Percentiles rank a stretch among this genome's conserved stretches.
Conservation (phyloP, 257 asterid species). For the Solanum gracilifrons region DNA sequence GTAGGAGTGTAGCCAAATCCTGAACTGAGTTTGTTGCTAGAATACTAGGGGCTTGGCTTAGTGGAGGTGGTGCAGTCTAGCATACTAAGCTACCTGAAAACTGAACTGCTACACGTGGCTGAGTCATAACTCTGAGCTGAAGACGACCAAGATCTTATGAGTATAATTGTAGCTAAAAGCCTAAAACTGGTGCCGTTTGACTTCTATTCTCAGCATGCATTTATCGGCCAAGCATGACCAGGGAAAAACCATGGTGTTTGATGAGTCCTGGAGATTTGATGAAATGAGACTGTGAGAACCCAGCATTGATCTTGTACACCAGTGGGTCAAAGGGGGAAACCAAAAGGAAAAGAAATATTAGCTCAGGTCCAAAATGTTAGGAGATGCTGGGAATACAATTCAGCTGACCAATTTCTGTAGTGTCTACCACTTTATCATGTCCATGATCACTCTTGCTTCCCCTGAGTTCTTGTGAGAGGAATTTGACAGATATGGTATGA, state of each 20-base stretch:
- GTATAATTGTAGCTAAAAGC: conserved; percentile 44
- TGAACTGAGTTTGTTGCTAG: conserved; percentile 79
- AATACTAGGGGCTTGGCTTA: conserved; percentile 68
- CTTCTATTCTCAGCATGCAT: conserved; percentile 18
- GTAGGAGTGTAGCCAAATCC: conserved; percentile 84
- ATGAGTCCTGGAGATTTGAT: not conserved
- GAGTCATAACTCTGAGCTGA: not conserved
- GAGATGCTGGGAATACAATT: conserved; percentile 70
- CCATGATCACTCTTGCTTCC: conserved; percentile 13
- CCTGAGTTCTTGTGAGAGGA: conserved; percentile 39
- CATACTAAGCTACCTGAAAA: conserved; percentile 85
- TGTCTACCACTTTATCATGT: conserved; percentile 87
- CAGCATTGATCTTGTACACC: conserved; percentile 79
- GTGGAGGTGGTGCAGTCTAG: conserved; percentile 47
- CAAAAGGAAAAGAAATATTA: conserved; percentile 63
- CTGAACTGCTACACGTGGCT: conserved; percentile 27
- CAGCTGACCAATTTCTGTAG: conserved; percentile 61
- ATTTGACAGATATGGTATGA: conserved; percentile 93
- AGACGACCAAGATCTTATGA: conserved; percentile 64
- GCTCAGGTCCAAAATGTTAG: conserved; percentile 66
- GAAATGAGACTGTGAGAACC: conserved; percentile 28
- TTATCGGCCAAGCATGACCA: not conserved
- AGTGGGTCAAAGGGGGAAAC: conserved; percentile 85
- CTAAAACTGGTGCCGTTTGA: conserved; percentile 45
- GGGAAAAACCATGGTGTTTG: not conserved